Evolutionary conservation across 2,329 filamentous ascomycete species (phyloP).

Genomic region (Botrytis elliptica): DNA sequence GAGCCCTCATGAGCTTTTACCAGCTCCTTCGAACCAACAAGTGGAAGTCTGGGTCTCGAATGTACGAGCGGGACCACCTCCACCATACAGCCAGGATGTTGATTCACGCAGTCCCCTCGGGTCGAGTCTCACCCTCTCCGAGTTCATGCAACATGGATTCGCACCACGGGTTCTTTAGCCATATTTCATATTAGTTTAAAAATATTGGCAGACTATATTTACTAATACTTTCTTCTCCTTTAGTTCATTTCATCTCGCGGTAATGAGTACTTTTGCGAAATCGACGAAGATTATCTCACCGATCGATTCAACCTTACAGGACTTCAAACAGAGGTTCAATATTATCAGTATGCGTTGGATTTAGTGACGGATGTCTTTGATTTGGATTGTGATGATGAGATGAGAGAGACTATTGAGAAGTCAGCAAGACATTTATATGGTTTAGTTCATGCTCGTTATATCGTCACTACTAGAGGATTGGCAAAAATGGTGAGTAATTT

Average conservation of each 20-base stretch:
- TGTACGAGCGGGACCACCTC: neutral
- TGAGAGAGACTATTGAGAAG: constrained; percentile 97
- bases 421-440: constrained; percentile 94
- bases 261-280: constrained; percentile 99
- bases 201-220: neutral
- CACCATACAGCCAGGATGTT: neutral
- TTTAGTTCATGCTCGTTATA: constrained; percentile 92
- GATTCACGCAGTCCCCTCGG: neutral
- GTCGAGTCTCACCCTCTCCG: neutral
- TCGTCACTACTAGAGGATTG: constrained; percentile 90
- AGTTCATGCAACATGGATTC: neutral
- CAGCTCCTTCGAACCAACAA: neutral
- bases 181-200: constrained; percentile 16
- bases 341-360: constrained; percentile 98
- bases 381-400: constrained; percentile 96
- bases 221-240: constrained; percentile 13
- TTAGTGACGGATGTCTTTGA: constrained; percentile 98
- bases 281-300: constrained; percentile 97
- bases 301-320: constrained; percentile 98
- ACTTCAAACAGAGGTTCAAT: constrained; percentile 94
- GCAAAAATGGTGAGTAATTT: constrained; percentile 80
- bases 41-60: neutral
- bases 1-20: neutral
- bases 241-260: constrained; percentile 97
- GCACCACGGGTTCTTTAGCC: constrained; percentile 2